Conservation (phyloP, 2,329 filamentous ascomycete species). For the Penicillium sp. region DNA sequence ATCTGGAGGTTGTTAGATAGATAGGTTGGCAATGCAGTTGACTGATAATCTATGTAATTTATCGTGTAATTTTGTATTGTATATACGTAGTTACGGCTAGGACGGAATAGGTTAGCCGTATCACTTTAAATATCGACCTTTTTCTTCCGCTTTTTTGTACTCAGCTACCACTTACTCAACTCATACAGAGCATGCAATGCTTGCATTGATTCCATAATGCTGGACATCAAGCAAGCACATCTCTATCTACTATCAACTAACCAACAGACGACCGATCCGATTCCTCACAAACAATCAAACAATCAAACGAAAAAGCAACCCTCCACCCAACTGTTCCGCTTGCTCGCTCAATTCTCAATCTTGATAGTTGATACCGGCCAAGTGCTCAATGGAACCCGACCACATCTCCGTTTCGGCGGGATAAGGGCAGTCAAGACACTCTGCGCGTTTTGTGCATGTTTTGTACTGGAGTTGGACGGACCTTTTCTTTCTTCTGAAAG, state of each 20-base stretch:
- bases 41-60: too few species aligned
- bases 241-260: neutral
- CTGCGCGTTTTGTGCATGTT: slow-evolving; percentile 41
- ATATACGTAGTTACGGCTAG: neutral
- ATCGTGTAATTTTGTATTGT: neutral
- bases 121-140: neutral
- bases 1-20: too few species aligned
- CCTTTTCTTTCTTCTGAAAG: slow-evolving; percentile 5
- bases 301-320: neutral
- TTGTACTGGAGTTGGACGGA: slow-evolving; percentile 36
- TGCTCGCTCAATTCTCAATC: neutral
- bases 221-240: neutral
- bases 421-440: slow-evolving; percentile 12
- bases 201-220: neutral
- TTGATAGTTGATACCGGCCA: neutral
- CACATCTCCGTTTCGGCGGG: too few species aligned
- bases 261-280: neutral
- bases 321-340: slow-evolving; percentile 11
- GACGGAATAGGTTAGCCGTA: neutral
- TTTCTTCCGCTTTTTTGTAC: neutral
- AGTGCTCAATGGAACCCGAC: slow-evolving; percentile 1
- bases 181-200: neutral
- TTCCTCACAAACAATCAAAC: neutral
- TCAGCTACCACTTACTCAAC: too few species aligned
- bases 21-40: too few species aligned